Conservation (phyloP, 2,329 filamentous ascomycete species). For the Pseudopithomyces chartarum region DNA sequence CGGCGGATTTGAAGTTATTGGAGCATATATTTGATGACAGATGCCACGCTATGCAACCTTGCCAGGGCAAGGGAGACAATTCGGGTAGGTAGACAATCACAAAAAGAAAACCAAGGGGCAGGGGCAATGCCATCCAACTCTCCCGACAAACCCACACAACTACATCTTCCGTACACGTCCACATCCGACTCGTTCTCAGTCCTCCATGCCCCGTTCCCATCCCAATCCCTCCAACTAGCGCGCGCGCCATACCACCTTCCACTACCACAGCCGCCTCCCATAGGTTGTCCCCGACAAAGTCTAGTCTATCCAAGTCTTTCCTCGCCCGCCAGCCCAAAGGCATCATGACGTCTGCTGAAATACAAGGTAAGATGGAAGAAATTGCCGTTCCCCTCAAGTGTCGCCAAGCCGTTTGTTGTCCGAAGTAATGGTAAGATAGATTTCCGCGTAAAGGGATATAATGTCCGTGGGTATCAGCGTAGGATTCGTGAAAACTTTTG, state of each 20-base stretch:
- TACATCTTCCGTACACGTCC: slow-evolving; percentile 25
- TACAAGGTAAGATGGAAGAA: slow-evolving; percentile 20
- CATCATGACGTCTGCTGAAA: slow-evolving; percentile 9
- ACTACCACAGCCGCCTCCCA: slow-evolving; percentile 40
- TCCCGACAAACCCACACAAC: slow-evolving; percentile 31
- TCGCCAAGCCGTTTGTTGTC: slow-evolving; percentile 42
- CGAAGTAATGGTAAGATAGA: slow-evolving; percentile 44
- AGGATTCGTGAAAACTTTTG: slow-evolving; percentile 48
- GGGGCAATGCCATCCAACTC: slow-evolving; percentile 24
- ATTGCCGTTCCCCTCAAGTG: slow-evolving; percentile 27
- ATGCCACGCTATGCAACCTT: slow-evolving; percentile 23
- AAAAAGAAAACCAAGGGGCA: slow-evolving; percentile 18
- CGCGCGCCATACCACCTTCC: slow-evolving; percentile 14
- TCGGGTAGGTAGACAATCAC: slow-evolving; percentile 19
- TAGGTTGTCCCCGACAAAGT: slow-evolving; percentile 24
- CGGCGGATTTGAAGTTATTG: slow-evolving; percentile 5
- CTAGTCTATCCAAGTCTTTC: slow-evolving; percentile 32
- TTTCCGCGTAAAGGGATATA: slow-evolving; percentile 42
- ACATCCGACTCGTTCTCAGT: slow-evolving; percentile 22
- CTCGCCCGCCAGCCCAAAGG: slow-evolving; percentile 11
- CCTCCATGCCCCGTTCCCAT: slow-evolving; percentile 23
- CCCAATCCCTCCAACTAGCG: slow-evolving; percentile 26
- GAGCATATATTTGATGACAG: slow-evolving; percentile 20
- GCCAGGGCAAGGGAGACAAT: slow-evolving; percentile 17
- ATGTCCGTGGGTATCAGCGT: slow-evolving; percentile 52